phyloP scores from a whole-genome alignment of 2,329 filamentous ascomycete species.

The Fusarium piperis region DNA sequence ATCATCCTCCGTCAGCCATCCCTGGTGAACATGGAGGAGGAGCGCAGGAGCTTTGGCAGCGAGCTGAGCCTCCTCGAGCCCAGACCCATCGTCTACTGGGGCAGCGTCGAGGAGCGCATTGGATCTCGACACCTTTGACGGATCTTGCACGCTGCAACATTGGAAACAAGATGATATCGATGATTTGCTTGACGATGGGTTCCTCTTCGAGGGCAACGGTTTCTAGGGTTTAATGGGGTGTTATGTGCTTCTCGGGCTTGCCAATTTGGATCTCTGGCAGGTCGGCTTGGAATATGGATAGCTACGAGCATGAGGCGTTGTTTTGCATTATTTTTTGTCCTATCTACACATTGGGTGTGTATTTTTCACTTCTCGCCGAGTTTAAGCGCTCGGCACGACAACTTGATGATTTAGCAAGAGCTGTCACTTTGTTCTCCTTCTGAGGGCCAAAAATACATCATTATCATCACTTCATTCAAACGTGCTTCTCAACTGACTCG shows the following conservation, averaged over 20 bases:
- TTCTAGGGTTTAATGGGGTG: slow-evolving; percentile 17
- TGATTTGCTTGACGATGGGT: slow-evolving; percentile 4
- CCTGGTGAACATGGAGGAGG: slow-evolving; percentile 66
- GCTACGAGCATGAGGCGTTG: slow-evolving; percentile 24
- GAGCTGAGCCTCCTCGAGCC: slow-evolving; percentile 69
- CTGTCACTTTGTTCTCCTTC: background rate
- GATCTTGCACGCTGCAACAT: background rate
- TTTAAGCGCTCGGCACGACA: slow-evolving; percentile 9
- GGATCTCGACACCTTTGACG: slow-evolving; percentile 45
- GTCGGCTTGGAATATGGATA: background rate
- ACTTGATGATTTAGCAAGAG: background rate
- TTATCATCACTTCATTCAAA: slow-evolving; percentile 5
- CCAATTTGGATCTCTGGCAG: slow-evolving; percentile 13
- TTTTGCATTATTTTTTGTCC: background rate
- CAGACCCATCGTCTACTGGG: slow-evolving; percentile 70
- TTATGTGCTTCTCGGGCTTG: slow-evolving; percentile 8
- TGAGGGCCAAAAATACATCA: slow-evolving; percentile 4
- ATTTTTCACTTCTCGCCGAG: slow-evolving; percentile 9
- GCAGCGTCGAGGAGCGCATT: slow-evolving; percentile 70
- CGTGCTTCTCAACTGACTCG: background rate
- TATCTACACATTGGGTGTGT: background rate
- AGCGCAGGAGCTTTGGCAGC: slow-evolving; percentile 61
- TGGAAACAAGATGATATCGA: background rate
- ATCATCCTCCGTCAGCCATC: slow-evolving; percentile 68
- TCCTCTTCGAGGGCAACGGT: background rate